Conservation (phyloP, 1,139 yeast species). For the Nakaseomyces kungkrabaensis region DNA sequence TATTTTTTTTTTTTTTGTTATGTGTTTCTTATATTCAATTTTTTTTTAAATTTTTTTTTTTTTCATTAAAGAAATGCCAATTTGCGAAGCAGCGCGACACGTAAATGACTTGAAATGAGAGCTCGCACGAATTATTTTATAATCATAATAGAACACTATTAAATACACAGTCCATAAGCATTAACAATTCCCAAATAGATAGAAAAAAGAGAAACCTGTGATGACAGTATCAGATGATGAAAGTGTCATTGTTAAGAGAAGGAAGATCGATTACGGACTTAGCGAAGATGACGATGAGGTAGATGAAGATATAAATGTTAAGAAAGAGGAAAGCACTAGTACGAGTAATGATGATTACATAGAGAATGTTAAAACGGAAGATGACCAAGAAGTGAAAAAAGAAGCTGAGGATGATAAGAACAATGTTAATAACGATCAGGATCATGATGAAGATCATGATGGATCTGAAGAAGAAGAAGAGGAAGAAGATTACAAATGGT, state of each 20-base stretch:
- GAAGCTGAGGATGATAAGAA: constrained; percentile 39
- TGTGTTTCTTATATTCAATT: not conserved
- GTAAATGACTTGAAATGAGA: not conserved
- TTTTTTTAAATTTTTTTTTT: not conserved
- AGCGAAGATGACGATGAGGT: constrained; percentile 10
- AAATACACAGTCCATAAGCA: too few relatives aligned
- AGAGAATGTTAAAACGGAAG: constrained; percentile 31
- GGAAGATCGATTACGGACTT: constrained; percentile 6
- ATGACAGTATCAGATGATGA: constrained; percentile 1
- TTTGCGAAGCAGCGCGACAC: not conserved
- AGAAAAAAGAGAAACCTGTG: too few relatives aligned
- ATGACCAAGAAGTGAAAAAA: constrained; percentile 34
- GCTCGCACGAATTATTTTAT: too few relatives aligned
- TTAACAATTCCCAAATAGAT: too few relatives aligned
- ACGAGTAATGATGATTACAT: constrained; percentile 5
- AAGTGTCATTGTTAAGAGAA: not conserved
- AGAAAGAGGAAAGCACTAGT: not conserved
- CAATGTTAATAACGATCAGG: constrained; percentile 53
- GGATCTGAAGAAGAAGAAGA: constrained; percentile 20
- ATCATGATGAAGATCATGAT: constrained; percentile 39
- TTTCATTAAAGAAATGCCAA: not conserved
- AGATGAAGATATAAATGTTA: not conserved
- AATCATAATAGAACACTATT: too few relatives aligned
- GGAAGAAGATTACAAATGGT: constrained; percentile 63
- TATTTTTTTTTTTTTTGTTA: not conserved